Evolutionary conservation across 2,329 filamentous ascomycete species (phyloP), one percentile per base, ranked within the genome.

Genomic region (Fusarium tupiense): DNA sequence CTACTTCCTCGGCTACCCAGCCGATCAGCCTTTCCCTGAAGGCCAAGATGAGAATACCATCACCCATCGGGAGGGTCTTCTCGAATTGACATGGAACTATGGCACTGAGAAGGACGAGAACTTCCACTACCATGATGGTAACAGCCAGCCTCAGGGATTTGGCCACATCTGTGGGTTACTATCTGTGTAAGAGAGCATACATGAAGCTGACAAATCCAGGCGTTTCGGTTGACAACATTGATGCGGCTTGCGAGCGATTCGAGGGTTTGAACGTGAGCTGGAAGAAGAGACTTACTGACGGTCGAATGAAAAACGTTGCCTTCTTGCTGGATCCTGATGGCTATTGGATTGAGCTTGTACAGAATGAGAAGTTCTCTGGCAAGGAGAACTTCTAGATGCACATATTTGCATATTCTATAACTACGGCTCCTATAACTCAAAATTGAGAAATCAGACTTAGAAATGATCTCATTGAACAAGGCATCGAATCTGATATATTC

Each of bases 261-360:
- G 96, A 98, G 81, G 90, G 91, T 63, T 86, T 94, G 80, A 90
- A 92, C 11, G 93, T 96, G 63, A 91, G 89, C 83, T 99, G 95
- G 94, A 98, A 98, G 91, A 98, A 98, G 91, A 89, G 94, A 74
- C 88, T 98, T 71, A 97, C 94, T 5, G 96, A 98, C 73, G 96
- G 96, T 5, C 87, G 90, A 52, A 98, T 98, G 95, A 96, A 94
- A 88, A 94, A 96, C 74, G 92, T 98, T 61, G 96, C 96, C 0
- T 98, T 98, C 81, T 85, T 98, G 53, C 86, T 98, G 54, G 96
- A 96, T 77, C 95, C 95, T 0, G 95, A 98, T 83, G 90, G 89
- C 56, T 97, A 97, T 84, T 97, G 93, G 94, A 88, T 94, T 61
- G 91, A 92, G 83, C 81, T 92, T 78, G 87, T 98, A 58, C 94